Evolutionary conservation across 1,284 basidiomycete species (phyloP), one percentile per base, ranked within the genome.

Genomic region (Sporisorium exsertum): DNA sequence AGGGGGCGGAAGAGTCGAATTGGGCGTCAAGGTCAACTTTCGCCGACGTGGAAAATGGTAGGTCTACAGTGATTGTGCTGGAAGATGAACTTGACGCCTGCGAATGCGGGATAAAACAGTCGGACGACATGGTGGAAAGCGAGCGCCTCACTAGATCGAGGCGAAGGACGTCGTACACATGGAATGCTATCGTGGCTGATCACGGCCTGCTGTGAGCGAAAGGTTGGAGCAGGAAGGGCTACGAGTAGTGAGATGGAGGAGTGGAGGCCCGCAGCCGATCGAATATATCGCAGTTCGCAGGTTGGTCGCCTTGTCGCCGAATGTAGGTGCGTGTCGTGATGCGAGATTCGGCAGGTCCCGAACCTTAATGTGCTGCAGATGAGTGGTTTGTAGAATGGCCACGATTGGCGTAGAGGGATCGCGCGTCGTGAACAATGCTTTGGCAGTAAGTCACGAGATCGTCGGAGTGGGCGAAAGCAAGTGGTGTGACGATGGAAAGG

Each of bases 51-150:
- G n/a, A 8, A 5, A 10, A 3, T 20, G 35, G 0, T 12, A 32
- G 1, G n/a, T 18, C 22, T 18, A 37, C 53, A 27, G 45, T 29
- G 42, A 47, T 24, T 24, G 32, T 63, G 51, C 32, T 58, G 43
- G 58, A 58, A 32, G 58, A 58, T 0, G 63, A 62, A 3, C 58
- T 65, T 13, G 62, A 61, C 1, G 55, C 54, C 24, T 50, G 40
- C 2, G 50, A 40, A 2, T 43, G 43, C 15, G 54, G n/a, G 3
- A 37, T 33, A 10, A 58, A 54, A 27, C 27, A 49, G 49, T 58
- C 68, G 29, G 58, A 65, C 12, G 68, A 60, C 68, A 71, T 71
- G 55, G 5, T 60, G 53, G n/a, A 49, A 10, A 13, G 4, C 33
- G 33, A 12, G 58, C 51, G 46, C 60, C 66, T 55, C 46, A 43